Evolutionary conservation across 441 rosid genomes (phyloP).

Genomic region (Erodium chrysanthum): DNA sequence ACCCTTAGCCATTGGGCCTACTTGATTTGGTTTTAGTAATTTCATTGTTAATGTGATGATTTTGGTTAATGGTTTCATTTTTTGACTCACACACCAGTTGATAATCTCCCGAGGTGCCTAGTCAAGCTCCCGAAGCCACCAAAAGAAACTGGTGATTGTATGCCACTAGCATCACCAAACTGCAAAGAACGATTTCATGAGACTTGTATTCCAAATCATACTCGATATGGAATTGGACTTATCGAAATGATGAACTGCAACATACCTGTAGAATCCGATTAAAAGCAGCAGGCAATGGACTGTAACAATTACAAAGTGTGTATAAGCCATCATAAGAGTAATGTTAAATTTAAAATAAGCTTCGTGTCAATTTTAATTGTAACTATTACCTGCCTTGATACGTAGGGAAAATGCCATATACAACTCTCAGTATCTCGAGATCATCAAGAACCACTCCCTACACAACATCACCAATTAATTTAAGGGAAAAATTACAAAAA

Average conservation of each 20-base stretch:
- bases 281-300: conserved; percentile 87
- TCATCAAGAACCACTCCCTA: conserved; percentile 68
- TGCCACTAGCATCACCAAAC: conserved; percentile 98
- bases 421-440: conserved; percentile 68
- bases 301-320: conserved; percentile 28
- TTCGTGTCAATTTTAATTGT: neutral
- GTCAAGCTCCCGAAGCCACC: conserved; percentile 99
- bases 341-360: conserved; percentile 15
- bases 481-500: too few relatives aligned
- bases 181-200: conserved; percentile 29
- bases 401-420: conserved; percentile 91
- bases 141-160: conserved; percentile 95
- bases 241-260: conserved; percentile 6
- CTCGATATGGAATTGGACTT: conserved; percentile 6
- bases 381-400: conserved; percentile 55
- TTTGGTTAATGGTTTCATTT: too few relatives aligned
- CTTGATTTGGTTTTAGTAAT: too few relatives aligned
- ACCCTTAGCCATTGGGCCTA: too few relatives aligned
- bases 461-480: conserved; percentile 11
- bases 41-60: too few relatives aligned
- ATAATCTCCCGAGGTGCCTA: conserved; percentile 76
- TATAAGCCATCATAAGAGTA: neutral
- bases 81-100: conserved; percentile 47
- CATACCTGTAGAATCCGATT: conserved; percentile 82
- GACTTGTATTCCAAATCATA: conserved; percentile 14